Evolutionary conservation across 2,329 filamentous ascomycete species (phyloP).

Genomic region (Beauveria pseudobassiana): DNA sequence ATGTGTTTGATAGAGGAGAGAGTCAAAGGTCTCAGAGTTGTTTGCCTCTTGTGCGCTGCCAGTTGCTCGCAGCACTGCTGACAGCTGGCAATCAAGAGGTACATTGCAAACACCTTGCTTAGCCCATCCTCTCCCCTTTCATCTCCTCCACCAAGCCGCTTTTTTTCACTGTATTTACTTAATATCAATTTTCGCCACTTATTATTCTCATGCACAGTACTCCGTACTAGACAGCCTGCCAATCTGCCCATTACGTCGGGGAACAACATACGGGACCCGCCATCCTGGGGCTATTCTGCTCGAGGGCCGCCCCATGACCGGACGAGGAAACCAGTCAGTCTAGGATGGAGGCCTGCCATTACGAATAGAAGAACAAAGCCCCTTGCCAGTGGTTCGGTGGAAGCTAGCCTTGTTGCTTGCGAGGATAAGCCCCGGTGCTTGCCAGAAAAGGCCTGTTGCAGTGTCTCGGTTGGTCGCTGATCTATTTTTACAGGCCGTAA

Average conservation of each 20-base stretch:
- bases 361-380: not conserved
- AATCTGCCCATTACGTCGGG: not conserved
- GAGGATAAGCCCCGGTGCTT: not conserved
- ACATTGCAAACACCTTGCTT: not conserved
- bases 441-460: not conserved
- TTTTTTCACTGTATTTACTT: not conserved
- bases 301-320: not conserved
- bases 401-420: not conserved
- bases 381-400: not conserved
- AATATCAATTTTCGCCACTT: not conserved
- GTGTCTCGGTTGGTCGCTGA: not conserved
- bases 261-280: constrained; percentile 6
- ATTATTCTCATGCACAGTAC: not conserved
- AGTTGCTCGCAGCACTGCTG: not conserved
- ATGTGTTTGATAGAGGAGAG: not conserved
- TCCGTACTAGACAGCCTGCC: not conserved
- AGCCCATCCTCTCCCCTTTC: not conserved
- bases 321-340: not conserved
- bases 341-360: not conserved
- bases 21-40: not conserved
- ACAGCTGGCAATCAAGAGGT: not conserved
- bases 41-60: not conserved
- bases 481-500: constrained; percentile 7
- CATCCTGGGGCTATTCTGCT: not conserved
- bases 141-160: not conserved